Conservation (phyloP, 2,329 filamentous ascomycete species). For the Fusarium sambucinum region DNA sequence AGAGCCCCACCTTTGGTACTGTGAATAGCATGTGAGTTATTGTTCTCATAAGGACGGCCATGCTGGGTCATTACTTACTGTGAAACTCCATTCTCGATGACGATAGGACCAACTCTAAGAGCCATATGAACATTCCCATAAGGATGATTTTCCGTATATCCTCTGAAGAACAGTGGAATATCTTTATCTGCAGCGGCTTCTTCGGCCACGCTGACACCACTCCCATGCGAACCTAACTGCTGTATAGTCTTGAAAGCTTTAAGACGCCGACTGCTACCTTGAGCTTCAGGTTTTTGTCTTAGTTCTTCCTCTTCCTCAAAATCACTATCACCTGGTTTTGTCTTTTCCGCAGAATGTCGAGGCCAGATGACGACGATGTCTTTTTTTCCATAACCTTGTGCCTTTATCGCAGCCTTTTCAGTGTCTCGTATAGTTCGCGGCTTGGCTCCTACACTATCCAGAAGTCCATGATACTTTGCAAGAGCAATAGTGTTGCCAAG, state of each 20-base stretch:
- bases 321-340: slow-evolving; percentile 3
- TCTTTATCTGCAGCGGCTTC: slow-evolving; percentile 40
- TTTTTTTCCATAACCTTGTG: neutral
- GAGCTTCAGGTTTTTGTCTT: neutral
- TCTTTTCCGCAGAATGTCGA: rapidly evolving
- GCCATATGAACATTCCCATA: slow-evolving; percentile 58
- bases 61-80: slow-evolving; percentile 47
- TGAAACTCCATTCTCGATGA: slow-evolving; percentile 56
- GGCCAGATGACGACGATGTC: neutral
- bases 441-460: slow-evolving; percentile 32
- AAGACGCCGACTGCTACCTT: slow-evolving; percentile 7
- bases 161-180: slow-evolving; percentile 50
- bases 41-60: rapidly evolving
- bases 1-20: slow-evolving; percentile 47
- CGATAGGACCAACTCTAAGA: slow-evolving; percentile 54
- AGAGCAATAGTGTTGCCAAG: slow-evolving; percentile 27
- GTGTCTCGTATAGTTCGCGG: slow-evolving; percentile 1
- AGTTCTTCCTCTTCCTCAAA: slow-evolving; percentile 14
- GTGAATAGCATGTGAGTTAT: neutral
- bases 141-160: slow-evolving; percentile 51
- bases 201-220: slow-evolving; percentile 24
- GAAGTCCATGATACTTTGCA: slow-evolving; percentile 37
- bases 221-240: slow-evolving; percentile 13
- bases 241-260: slow-evolving; percentile 23
- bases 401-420: slow-evolving; percentile 3